Percentiles rank a stretch among this genome's conserved stretches.
Evolutionary conservation across 805 yeast species (phyloP).

Genomic region (Candida morakotiae): DNA sequence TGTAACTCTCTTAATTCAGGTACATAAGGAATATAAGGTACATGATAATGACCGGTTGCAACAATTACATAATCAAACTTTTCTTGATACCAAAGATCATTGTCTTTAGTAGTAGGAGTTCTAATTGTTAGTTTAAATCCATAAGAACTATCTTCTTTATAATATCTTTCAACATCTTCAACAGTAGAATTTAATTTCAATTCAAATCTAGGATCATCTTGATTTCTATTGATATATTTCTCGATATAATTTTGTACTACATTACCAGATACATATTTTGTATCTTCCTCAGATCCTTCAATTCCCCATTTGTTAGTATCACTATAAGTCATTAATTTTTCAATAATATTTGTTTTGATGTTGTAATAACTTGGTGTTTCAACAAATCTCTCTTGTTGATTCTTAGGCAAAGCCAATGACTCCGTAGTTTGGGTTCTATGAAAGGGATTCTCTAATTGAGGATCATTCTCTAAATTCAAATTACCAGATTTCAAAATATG

Average conservation of each 20-base stretch:
- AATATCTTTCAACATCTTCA: slow-evolving; percentile 29
- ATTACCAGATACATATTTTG: slow-evolving; percentile 22
- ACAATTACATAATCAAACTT: slow-evolving; percentile 40
- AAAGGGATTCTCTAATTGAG: slow-evolving; percentile 26
- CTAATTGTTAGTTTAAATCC: slow-evolving; percentile 18
- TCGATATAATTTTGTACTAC: slow-evolving; percentile 26
- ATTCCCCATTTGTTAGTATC: slow-evolving; percentile 36
- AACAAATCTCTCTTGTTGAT: slow-evolving; percentile 23
- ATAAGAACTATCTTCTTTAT: slow-evolving; percentile 8
- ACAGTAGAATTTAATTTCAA: slow-evolving; percentile 31
- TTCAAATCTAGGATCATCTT: slow-evolving; percentile 14
- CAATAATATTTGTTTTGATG: slow-evolving; percentile 39
- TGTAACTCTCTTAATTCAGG: slow-evolving; percentile 37
- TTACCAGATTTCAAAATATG: slow-evolving; percentile 19
- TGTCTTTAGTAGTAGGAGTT: slow-evolving; percentile 10
- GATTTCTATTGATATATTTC: slow-evolving; percentile 20
- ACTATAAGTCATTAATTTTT: slow-evolving; percentile 42
- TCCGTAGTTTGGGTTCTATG: slow-evolving; percentile 1
- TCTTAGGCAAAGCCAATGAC: slow-evolving; percentile 10
- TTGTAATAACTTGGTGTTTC: slow-evolving; percentile 25
- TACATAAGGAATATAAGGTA: slow-evolving; percentile 43
- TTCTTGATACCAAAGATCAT: slow-evolving; percentile 35
- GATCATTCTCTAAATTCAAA: slow-evolving; percentile 19
- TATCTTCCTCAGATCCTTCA: slow-evolving; percentile 16
- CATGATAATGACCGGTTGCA: slow-evolving; percentile 47